These are phyloP conservation scores for Paraconiothyrium brasiliense DNA, from an alignment of 2,329 filamentous ascomycete species.

Conservation along the genomic window DNA sequence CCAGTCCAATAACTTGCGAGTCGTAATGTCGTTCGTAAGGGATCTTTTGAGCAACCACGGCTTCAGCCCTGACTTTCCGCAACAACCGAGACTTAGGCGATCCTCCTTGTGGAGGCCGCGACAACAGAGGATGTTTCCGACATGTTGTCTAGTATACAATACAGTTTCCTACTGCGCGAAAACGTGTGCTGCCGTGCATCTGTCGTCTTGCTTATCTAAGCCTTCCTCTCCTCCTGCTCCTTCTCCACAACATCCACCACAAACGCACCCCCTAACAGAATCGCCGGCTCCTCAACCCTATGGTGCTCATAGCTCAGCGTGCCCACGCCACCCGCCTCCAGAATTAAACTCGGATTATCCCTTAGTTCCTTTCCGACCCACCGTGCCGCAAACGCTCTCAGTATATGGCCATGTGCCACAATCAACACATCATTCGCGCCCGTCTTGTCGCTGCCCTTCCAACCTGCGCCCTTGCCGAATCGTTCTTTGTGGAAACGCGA, in stretches of 20 bases:
- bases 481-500: conserved; percentile 53
- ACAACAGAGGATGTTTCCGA: too few relatives aligned
- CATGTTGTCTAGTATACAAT: too few relatives aligned
- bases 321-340: conserved; percentile 71
- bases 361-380: conserved; percentile 80
- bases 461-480: conserved; percentile 67
- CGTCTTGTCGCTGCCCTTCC: conserved; percentile 47
- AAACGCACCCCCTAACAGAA: conserved; percentile 61
- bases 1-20: too few relatives aligned
- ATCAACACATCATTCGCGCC: conserved; percentile 74
- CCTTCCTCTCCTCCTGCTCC: conserved; percentile 36
- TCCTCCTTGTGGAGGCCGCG: too few relatives aligned
- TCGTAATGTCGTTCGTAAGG: too few relatives aligned
- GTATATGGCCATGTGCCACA: conserved; percentile 89
- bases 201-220: background rate
- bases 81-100: too few relatives aligned
- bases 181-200: too few relatives aligned
- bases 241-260: conserved; percentile 60
- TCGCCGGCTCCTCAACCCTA: conserved; percentile 60
- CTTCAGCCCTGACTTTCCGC: too few relatives aligned
- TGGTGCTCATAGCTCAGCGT: conserved; percentile 63
- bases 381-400: conserved; percentile 86
- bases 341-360: conserved; percentile 78
- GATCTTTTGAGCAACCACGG: too few relatives aligned
- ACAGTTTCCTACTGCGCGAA: too few relatives aligned